Conservation (phyloP, 2,329 filamentous ascomycete species). For the Rugonectria rugulosa region DNA sequence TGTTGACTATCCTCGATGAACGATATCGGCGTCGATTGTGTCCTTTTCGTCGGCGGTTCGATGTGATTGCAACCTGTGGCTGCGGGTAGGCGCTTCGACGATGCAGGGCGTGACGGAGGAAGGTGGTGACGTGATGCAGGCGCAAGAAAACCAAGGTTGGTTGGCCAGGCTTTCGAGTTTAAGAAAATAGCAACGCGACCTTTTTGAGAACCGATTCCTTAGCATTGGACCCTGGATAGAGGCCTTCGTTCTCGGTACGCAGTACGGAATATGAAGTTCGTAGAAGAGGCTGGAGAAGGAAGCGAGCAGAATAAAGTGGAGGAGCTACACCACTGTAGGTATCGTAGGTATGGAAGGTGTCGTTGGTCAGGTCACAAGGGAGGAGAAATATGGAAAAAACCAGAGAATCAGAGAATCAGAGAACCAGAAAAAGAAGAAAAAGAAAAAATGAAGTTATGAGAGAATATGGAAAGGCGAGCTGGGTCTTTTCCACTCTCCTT, state of each 20-base stretch:
- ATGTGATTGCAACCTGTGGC: slow-evolving; percentile 1
- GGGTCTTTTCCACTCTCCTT: neutral
- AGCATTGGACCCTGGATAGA: neutral
- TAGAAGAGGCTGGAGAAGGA: neutral
- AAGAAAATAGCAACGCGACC: neutral
- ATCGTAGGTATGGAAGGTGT: too few relatives aligned
- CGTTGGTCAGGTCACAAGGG: slow-evolving; percentile 22
- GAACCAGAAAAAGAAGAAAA: slow-evolving; percentile 1
- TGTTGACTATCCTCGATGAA: neutral
- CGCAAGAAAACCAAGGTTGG: neutral
- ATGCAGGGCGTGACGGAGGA: neutral
- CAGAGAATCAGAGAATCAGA: neutral
- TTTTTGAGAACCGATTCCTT: neutral
- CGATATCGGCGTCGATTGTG: neutral
- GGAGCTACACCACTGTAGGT: too few relatives aligned
- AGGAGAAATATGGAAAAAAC: neutral
- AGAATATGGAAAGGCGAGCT: neutral
- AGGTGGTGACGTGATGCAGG: neutral
- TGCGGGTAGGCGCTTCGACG: slow-evolving; percentile 1
- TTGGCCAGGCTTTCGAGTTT: neutral
- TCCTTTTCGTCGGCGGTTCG: neutral
- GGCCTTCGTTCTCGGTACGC: neutral
- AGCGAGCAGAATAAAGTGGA: slow-evolving; percentile 16
- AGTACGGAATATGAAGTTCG: too few relatives aligned
- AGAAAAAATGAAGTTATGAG: slow-evolving; percentile 1